These are phyloP conservation scores for Phytophthora pinifolia DNA, from an alignment of 352 stramenopile genomes.

Conservation along the genomic window DNA sequence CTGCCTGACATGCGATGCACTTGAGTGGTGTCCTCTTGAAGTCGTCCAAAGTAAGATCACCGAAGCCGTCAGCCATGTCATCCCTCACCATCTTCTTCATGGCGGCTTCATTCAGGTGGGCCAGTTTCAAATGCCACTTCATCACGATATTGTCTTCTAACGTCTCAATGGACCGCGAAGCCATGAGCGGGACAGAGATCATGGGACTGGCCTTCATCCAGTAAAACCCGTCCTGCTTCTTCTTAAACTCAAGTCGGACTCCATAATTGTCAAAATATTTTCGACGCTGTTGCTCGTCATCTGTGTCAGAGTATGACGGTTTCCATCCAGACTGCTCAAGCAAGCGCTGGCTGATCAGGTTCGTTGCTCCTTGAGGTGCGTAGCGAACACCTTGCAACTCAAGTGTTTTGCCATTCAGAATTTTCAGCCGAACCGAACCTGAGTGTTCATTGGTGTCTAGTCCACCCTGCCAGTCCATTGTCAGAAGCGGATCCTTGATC, in stretches of 20 bases:
- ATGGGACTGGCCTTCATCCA: not conserved
- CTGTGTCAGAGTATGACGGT: not conserved
- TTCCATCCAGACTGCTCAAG: not conserved
- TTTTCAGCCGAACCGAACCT: not conserved
- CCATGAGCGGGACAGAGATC: not conserved
- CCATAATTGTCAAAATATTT: conserved; percentile 1
- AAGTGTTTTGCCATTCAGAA: not conserved
- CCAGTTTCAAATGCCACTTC: conserved; percentile 4
- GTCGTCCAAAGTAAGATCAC: not conserved
- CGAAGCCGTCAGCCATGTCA: not conserved
- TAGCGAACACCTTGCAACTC: not conserved
- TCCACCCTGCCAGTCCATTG: not conserved
- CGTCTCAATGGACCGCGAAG: not conserved
- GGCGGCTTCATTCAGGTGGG: conserved; percentile 1
- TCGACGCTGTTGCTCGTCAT: not conserved
- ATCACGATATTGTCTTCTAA: not conserved
- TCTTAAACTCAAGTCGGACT: conserved; percentile 2
- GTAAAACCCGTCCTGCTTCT: not conserved
- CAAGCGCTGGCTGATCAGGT: conserved; percentile 1
- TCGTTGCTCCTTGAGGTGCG: not conserved
- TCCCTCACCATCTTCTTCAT: conserved; percentile 6
- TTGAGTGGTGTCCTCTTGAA: not conserved
- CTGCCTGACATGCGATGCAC: not conserved
- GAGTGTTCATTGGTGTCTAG: not conserved
- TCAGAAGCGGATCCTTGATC: not conserved